Conservation (phyloP, 768 basidiomycete species). For the Lactarius hengduanensis region DNA sequence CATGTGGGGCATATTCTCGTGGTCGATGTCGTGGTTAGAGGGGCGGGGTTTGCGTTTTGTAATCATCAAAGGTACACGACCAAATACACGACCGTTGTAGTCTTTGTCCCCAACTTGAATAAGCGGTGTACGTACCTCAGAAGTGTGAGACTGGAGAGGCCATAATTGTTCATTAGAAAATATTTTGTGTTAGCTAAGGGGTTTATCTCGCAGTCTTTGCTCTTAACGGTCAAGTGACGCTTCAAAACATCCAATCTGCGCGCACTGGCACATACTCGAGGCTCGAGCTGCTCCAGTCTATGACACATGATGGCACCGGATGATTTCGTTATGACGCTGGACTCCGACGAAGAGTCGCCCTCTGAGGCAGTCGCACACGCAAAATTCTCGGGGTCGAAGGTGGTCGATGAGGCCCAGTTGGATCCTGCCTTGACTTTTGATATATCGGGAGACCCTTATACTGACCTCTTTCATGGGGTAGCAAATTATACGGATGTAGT, state of each 20-base stretch:
- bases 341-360: conserved; percentile 62
- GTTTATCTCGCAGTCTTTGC: background rate
- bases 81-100: background rate
- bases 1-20: conserved; percentile 47
- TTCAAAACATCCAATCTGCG: background rate
- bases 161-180: background rate
- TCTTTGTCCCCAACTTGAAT: background rate
- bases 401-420: conserved; percentile 58
- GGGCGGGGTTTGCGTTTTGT: conserved; percentile 49
- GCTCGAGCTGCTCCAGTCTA: background rate
- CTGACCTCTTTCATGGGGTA: conserved; percentile 48
- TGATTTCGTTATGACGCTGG: conserved; percentile 82
- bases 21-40: conserved; percentile 39
- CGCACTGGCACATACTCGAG: background rate
- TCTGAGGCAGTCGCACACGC: conserved; percentile 1
- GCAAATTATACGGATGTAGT: conserved; percentile 53
- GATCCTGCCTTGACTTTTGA: conserved; percentile 87
- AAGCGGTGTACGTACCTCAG: background rate
- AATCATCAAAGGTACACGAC: conserved; percentile 37
- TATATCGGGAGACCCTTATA: conserved; percentile 65
- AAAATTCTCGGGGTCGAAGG: conserved; percentile 29
- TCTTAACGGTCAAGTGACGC: conserved; percentile 14
- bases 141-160: background rate
- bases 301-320: conserved; percentile 41
- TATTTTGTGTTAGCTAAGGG: background rate